A percentile compares a stretch with the other conserved stretches of the same genome.
These are phyloP conservation scores for Neoboletus subvelutipes DNA, from an alignment of 768 basidiomycete genomes.

Conservation along the genomic window DNA sequence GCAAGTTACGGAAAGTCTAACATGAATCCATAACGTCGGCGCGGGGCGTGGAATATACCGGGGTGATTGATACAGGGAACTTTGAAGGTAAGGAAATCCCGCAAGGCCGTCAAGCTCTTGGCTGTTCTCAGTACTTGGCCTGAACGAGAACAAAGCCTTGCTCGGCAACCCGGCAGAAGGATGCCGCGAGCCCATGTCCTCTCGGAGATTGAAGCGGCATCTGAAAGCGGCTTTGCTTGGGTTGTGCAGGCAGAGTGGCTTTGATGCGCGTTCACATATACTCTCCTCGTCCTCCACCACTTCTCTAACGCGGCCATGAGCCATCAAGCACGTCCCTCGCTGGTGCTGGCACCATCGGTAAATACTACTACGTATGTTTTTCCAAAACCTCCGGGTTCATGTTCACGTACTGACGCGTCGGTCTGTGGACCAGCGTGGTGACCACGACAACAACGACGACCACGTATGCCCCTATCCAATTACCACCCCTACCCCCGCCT, in stretches of 20 bases:
- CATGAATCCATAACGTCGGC: background rate
- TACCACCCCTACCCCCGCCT: slow-evolving; percentile 73
- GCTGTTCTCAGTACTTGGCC: background rate
- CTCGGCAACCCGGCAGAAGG: slow-evolving; percentile 23
- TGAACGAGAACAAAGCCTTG: slow-evolving; percentile 10
- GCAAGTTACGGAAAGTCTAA: background rate
- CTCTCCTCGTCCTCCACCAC: slow-evolving; percentile 26
- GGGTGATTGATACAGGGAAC: background rate
- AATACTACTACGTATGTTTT: slow-evolving; percentile 77
- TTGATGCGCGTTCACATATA: slow-evolving; percentile 31
- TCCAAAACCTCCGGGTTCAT: background rate
- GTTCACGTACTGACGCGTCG: slow-evolving; percentile 23
- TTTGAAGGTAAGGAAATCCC: background rate
- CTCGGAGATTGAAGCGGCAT: slow-evolving; percentile 26
- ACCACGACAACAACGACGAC: slow-evolving; percentile 93
- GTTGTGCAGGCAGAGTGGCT: slow-evolving; percentile 35
- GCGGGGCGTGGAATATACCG: background rate
- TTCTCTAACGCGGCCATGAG: slow-evolving; percentile 49
- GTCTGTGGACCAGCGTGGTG: slow-evolving; percentile 57
- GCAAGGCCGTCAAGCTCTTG: background rate
- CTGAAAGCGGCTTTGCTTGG: slow-evolving; percentile 26
- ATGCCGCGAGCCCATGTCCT: slow-evolving; percentile 13
- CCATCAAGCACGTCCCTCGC: slow-evolving; percentile 60
- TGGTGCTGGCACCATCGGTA: slow-evolving; percentile 77
- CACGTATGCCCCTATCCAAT: slow-evolving; percentile 82